Evolutionary conservation across 106 monocot species (phyloP).

Genomic region (Gastrodia elata): DNA sequence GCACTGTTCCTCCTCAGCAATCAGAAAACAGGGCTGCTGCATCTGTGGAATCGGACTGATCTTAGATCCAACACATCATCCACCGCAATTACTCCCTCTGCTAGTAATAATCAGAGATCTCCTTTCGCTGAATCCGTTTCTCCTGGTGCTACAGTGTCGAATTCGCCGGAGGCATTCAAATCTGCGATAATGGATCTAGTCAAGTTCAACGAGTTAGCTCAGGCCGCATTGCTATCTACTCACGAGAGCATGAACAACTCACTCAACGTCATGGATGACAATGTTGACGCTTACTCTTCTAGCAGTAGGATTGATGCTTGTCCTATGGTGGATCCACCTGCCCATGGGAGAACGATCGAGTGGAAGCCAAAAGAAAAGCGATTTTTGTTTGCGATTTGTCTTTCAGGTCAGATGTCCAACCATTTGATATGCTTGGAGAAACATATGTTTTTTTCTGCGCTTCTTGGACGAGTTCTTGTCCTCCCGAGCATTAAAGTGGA

Average conservation of each 20-base stretch:
- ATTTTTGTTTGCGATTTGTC: slow-evolving; percentile 76
- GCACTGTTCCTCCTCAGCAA: slow-evolving; percentile 59
- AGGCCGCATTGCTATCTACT: slow-evolving; percentile 56
- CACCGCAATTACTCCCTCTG: slow-evolving; percentile 7
- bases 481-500: slow-evolving; percentile 78
- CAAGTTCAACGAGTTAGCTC: slow-evolving; percentile 66
- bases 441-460: slow-evolving; percentile 94
- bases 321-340: slow-evolving; percentile 24
- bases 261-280: slow-evolving; percentile 6
- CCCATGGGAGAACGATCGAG: slow-evolving; percentile 49
- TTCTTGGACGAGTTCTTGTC: slow-evolving; percentile 56
- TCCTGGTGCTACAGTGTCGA: not conserved
- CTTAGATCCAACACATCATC: not conserved
- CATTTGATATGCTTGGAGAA: slow-evolving; percentile 96
- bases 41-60: slow-evolving; percentile 45
- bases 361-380: slow-evolving; percentile 79
- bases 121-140: slow-evolving; percentile 1
- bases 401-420: slow-evolving; percentile 96
- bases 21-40: slow-evolving; percentile 48
- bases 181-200: slow-evolving; percentile 59
- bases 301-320: slow-evolving; percentile 31
- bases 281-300: slow-evolving; percentile 18
- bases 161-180: slow-evolving; percentile 33
- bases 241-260: slow-evolving; percentile 33
- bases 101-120: slow-evolving; percentile 9